phyloP scores from a whole-genome alignment of 495 filamentous ascomycete genomes.

The Aspergillus homomorphus region DNA sequence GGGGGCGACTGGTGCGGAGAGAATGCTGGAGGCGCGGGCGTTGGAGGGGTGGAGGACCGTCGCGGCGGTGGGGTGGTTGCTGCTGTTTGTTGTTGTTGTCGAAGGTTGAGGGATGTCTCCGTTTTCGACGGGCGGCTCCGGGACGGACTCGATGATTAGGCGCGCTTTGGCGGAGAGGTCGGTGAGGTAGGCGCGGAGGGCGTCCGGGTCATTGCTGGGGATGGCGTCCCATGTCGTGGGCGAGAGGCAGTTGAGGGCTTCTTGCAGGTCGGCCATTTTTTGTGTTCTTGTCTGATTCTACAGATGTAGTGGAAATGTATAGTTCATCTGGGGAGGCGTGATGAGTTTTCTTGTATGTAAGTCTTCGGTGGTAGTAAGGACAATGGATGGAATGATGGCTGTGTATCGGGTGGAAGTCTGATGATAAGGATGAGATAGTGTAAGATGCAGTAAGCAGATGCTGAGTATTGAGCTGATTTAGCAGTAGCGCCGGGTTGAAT shows the following conservation, averaged over 20 bases:
- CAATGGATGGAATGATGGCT: too few species aligned
- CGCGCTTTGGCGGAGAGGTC: slow-evolving; percentile 62
- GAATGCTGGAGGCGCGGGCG: not conserved
- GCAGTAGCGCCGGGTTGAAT: not conserved
- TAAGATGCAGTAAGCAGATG: not conserved
- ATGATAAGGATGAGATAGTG: not conserved
- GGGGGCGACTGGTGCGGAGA: slow-evolving; percentile 23
- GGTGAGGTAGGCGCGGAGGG: slow-evolving; percentile 51
- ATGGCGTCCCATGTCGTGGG: slow-evolving; percentile 66
- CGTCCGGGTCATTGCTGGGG: slow-evolving; percentile 50
- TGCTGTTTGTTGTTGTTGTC: slow-evolving; percentile 28
- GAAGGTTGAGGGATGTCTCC: not conserved
- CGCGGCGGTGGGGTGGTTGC: not conserved
- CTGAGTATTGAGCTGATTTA: too few species aligned
- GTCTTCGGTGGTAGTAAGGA: too few species aligned
- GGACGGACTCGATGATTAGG: slow-evolving; percentile 73
- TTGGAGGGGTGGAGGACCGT: slow-evolving; percentile 5
- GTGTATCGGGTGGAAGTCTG: too few species aligned
- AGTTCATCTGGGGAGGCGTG: not conserved
- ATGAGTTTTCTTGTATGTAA: too few species aligned
- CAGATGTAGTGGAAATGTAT: not conserved
- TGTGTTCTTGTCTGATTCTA: not conserved
- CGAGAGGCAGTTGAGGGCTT: slow-evolving; percentile 69
- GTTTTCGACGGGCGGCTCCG: slow-evolving; percentile 49
- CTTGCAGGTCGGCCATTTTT: slow-evolving; percentile 52